Evolutionary conservation across 257 asterid species (phyloP), one percentile per base, ranked within the genome.

Genomic region (Solanum megistacrolobum): DNA sequence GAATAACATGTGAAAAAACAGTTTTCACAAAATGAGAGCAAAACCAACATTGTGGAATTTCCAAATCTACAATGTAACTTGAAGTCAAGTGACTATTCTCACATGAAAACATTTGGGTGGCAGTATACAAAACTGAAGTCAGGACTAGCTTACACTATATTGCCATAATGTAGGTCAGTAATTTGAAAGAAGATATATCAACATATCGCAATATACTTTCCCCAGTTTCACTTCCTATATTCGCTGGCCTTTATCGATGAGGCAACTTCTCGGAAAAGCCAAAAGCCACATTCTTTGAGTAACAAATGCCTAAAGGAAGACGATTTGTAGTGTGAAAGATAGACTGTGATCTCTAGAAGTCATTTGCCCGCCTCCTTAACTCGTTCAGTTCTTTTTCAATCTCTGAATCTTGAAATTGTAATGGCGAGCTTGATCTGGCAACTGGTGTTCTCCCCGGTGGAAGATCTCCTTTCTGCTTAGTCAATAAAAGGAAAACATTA

Each of bases 371-470:
- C 87, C 93, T 96, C 92, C 99, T 92, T 81, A 95, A 79, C 83
- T 97, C 99, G 41, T 94, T 97, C 74, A 97, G 94, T 92, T 97
- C 99, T 90, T 93, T 93, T 92, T 97, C 98, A 71, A 96, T 94
- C 86, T 97, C 99, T 32, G 96, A 90, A 90, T 97, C 99, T 90
- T 93, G 96, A 91, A 92, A 95, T 86, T 96, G 95, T 72, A 92
- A 89, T 1, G 94, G 88, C 4, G 93, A 52, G 89, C 92, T 89
- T 36, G 92, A 52, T 83, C 94, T 87, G 39, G 92, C 27, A 29
- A 92, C 91, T 1, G 96, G 88, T 16, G 95, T 89, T 90, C 99
- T 96, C 62, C 99, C 99, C 1, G 96, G 89, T 31, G 99, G 99
- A 87, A 97, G 98, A 89, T 96, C 99, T 86, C 99, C 99, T 91